Conservation (phyloP, 2,329 filamentous ascomycete genomes). For the Teratosphaeria destructans region DNA sequence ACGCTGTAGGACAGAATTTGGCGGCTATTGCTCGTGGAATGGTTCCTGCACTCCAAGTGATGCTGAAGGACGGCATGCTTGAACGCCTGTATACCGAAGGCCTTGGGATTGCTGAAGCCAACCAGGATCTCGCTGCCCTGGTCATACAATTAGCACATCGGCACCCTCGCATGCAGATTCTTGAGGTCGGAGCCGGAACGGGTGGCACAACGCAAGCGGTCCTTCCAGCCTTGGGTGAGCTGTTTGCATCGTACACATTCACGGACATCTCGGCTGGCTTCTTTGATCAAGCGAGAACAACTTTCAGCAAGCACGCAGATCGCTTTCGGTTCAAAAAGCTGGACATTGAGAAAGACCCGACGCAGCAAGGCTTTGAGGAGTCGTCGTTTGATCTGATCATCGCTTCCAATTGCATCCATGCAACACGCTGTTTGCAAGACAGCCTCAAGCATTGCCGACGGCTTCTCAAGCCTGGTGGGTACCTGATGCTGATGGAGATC, state of each 20-base stretch:
- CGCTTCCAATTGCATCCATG: conserved; percentile 16
- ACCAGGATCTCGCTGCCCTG: not conserved
- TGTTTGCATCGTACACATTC: conserved; percentile 28
- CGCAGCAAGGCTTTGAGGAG: conserved; percentile 27
- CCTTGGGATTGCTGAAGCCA: not conserved
- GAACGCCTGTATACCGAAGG: not conserved
- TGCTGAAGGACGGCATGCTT: not conserved
- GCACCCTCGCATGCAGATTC: not conserved
- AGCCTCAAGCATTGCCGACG: conserved; percentile 11
- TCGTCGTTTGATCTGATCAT: conserved; percentile 15
- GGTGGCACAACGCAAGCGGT: not conserved
- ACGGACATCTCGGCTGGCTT: conserved; percentile 36
- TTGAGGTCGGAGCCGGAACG: not conserved
- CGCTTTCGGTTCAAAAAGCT: conserved; percentile 24
- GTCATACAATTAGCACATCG: not conserved
- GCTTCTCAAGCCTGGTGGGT: conserved; percentile 15
- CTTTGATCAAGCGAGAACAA: conserved; percentile 27
- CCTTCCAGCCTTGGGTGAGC: not conserved
- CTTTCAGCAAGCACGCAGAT: conserved; percentile 16
- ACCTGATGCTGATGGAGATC: conserved; percentile 3
- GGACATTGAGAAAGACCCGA: conserved; percentile 22
- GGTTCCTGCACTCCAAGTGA: too few relatives aligned
- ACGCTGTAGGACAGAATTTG: too few relatives aligned
- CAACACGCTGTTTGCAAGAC: conserved; percentile 8
- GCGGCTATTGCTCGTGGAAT: too few relatives aligned